Conservation (phyloP, 495 filamentous ascomycete genomes). For the Penicillium paradoxum region DNA sequence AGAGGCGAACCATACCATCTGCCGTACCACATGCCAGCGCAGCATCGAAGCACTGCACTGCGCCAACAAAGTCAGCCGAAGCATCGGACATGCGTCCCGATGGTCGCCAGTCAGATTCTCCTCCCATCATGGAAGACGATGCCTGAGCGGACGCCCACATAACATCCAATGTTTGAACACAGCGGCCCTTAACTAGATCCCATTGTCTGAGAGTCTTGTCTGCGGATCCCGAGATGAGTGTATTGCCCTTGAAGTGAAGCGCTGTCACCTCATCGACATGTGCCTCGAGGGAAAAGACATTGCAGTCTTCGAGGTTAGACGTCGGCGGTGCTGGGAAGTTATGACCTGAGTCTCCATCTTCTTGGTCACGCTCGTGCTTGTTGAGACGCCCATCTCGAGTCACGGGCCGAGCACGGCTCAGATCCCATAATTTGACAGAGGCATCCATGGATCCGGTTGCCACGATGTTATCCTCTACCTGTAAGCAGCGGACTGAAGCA, state of each 20-base stretch:
- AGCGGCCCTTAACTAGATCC: constrained; percentile 93
- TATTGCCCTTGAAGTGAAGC: constrained; percentile 80
- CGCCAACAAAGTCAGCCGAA: constrained; percentile 88
- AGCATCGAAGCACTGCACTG: constrained; percentile 93
- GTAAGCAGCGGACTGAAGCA: constrained; percentile 86
- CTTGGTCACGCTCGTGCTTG: constrained; percentile 58
- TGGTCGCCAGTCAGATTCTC: constrained; percentile 50
- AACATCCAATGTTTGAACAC: constrained; percentile 97
- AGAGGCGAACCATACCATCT: constrained; percentile 94
- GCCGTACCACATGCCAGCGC: constrained; percentile 97
- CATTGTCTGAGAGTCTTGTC: constrained; percentile 97
- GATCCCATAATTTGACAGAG: constrained; percentile 90
- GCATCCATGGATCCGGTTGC: constrained; percentile 96
- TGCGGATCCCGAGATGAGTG: constrained; percentile 88
- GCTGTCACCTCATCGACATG: constrained; percentile 95
- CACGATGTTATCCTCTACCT: constrained; percentile 93
- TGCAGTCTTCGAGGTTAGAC: constrained; percentile 79
- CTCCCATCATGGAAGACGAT: constrained; percentile 57
- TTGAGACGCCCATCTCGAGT: constrained; percentile 57
- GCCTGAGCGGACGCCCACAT: constrained; percentile 97
- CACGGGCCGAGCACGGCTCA: constrained; percentile 61
- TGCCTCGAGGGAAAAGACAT: constrained; percentile 77
- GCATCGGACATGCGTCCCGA: constrained; percentile 57
- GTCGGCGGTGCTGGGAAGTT: constrained; percentile 51
- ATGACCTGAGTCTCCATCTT: constrained; percentile 55